Conservation (phyloP, 2,329 filamentous ascomycete genomes). For the Bipolaris bicolor region DNA sequence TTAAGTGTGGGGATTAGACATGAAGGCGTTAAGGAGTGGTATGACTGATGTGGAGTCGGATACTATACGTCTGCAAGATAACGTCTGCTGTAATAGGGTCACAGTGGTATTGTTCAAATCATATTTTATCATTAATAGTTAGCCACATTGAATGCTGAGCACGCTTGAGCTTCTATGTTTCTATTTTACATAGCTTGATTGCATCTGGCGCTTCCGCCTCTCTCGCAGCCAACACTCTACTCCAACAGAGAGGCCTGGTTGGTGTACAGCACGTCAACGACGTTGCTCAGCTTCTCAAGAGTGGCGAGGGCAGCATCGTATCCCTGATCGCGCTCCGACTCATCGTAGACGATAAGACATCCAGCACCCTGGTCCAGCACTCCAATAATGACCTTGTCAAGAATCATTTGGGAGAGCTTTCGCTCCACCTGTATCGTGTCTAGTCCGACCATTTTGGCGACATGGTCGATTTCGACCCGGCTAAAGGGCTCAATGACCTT, state of each 20-base stretch:
- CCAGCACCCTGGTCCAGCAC: slow-evolving; percentile 97
- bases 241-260: slow-evolving; percentile 97
- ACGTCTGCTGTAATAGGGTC: too few relatives aligned
- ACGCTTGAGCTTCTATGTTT: slow-evolving; percentile 36
- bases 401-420: slow-evolving; percentile 98
- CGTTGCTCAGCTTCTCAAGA: slow-evolving; percentile 95
- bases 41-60: too few relatives aligned
- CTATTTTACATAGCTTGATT: slow-evolving; percentile 38
- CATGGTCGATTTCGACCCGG: slow-evolving; percentile 93
- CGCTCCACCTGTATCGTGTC: slow-evolving; percentile 97
- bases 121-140: slow-evolving; percentile 26
- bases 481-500: slow-evolving; percentile 99
- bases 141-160: slow-evolving; percentile 18
- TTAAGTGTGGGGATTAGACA: neutral
- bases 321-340: slow-evolving; percentile 88
- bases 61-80: too few relatives aligned
- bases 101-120: slow-evolving; percentile 2
- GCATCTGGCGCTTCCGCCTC: neutral
- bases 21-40: neutral
- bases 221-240: slow-evolving; percentile 55
- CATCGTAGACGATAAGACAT: slow-evolving; percentile 95
- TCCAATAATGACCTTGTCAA: slow-evolving; percentile 98
- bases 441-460: slow-evolving; percentile 95
- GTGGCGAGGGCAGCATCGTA: slow-evolving; percentile 95
- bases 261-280: slow-evolving; percentile 96